Base-by-base conservation (phyloP, 202 grass and related monocot species). In the Setaria viridis region DNA sequence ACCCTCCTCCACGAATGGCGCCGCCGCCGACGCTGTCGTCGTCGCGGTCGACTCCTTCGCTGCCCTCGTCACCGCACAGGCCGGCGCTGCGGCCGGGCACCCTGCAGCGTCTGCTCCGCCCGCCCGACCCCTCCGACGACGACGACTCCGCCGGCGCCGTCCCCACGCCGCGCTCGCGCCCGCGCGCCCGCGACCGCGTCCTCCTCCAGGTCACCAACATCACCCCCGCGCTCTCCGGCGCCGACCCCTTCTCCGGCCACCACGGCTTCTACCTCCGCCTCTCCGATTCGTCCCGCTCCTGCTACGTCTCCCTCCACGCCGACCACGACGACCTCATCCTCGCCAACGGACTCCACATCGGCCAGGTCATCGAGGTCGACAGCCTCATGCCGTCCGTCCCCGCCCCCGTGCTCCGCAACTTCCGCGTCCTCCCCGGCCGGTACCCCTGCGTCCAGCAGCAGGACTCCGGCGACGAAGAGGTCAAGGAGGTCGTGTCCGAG, bases 181-280 rank as follows among this genome's bases (percentile, higher is more conserved):
- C 58, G 7, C 80, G 54, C 57, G 69, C 69, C 20, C 14, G 9
- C 29, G 14, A 11, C 10, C 77, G 79, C 1, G 88, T 68, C 13
- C 64, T 95, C 62, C 96, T 99, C 67, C 93, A 99, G 85, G 88
- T 98, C 71, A 95, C 96, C 21, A 94, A 91, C 91, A 99, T 95
- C 84, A 93, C 94, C 33, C 96, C 91, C 7, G 96, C 93, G 57
- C 88, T 94, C 77, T 72, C 86, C 3, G 91, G 86, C 42, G 84
- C 90, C 47, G 88, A 95, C 90, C 88, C 91, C 25, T 95, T 90
- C 90, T 91, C 90, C 0, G 91, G 90, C 60, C 90, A 88, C 71
- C 91, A 89, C 69, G 96, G 96, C 53, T 99, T 99, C 91, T 95
- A 89, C 87, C 90, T 99, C 86, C 94, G 88, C 47, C 85, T 99